Base-by-base conservation (phyloP, 2,329 filamentous ascomycete species). In the Pseudopithomyces chartarum region DNA sequence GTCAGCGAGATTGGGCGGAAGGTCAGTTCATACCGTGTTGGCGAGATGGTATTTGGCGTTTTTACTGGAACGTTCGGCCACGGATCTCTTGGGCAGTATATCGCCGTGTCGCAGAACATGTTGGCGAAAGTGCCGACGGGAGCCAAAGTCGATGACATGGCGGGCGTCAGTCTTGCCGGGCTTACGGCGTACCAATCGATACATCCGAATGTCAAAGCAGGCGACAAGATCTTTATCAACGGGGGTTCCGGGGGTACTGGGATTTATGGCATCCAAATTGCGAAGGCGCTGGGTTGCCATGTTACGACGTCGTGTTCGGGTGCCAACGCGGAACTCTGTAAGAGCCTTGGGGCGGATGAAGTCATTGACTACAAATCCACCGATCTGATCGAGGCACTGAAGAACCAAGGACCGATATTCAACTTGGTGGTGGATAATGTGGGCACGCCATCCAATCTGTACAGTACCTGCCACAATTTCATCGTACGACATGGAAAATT, bases 231-330 rank as follows among this genome's bases (percentile, higher is more conserved):
- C 15, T 40, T 89, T 64, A 82, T 89, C 69, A 89, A 89, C 61
- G 87, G 86, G 12, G 86, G 86, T 0, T 85, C 81, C 6, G 87
- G 87, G 10, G 87, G 87, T 0, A 82, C 80, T 0, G 87, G 87
- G 0, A 80, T 81, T 0, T 87, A 81, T 55, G 82, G 79, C 0
- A 84, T 90, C 52, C 87, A 90, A 66, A 81, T 89, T 43, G 87
- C 86, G 8, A 89, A 88, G 68, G 76, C 77, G 0, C 65, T 85
- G 3, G 86, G 86, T 0, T 87, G 83, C 61, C 76, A 82, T 58
- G 87, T 90, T 32, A 84, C 82, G 1, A 79, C 80, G 2, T 81
- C 80, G 4, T 90, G 87, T 65, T 89, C 86, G 10, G 79, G 76
- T 0, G 69, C 70, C 6, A 90, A 89, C 67, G 76, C 81, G 0